Conservation (phyloP, 1,284 basidiomycete genomes). For the Taiwanofungus camphoratus region DNA sequence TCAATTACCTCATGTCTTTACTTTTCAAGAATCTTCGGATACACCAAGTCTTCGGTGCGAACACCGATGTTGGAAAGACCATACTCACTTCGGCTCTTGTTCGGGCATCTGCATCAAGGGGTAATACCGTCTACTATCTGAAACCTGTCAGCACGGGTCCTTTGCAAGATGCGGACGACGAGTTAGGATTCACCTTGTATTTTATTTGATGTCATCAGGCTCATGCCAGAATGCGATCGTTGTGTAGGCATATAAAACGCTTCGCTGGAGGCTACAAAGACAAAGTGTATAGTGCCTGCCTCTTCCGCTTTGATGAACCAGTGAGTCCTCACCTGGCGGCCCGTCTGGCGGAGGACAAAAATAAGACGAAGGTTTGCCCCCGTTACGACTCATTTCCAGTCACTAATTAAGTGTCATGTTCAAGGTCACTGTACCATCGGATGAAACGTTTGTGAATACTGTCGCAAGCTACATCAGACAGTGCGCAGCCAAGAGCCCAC, state of each 20-base stretch:
- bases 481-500: slow-evolving; percentile 34
- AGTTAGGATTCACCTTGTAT: slow-evolving; percentile 39
- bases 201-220: slow-evolving; percentile 1
- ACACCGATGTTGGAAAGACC: slow-evolving; percentile 92
- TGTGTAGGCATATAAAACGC: slow-evolving; percentile 61
- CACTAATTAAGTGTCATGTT: slow-evolving; percentile 2
- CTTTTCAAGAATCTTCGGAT: slow-evolving; percentile 77
- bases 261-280: slow-evolving; percentile 41
- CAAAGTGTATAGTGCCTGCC: slow-evolving; percentile 61
- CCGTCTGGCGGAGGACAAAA: slow-evolving; percentile 44
- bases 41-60: slow-evolving; percentile 88
- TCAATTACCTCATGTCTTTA: slow-evolving; percentile 33
- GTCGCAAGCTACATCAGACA: slow-evolving; percentile 58
- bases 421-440: slow-evolving; percentile 40
- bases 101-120: slow-evolving; percentile 57
- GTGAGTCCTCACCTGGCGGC: slow-evolving; percentile 93
- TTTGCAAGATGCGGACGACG: slow-evolving; percentile 75
- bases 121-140: slow-evolving; percentile 67
- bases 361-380: slow-evolving; percentile 21
- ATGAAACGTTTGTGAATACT: slow-evolving; percentile 66
- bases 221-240: not conserved
- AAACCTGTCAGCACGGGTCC: slow-evolving; percentile 91
- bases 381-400: not conserved
- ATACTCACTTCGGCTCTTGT: slow-evolving; percentile 81
- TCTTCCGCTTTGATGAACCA: slow-evolving; percentile 84